phyloP scores from a whole-genome alignment of 2,329 filamentous ascomycete species.

The Epichloe coenophiala region DNA sequence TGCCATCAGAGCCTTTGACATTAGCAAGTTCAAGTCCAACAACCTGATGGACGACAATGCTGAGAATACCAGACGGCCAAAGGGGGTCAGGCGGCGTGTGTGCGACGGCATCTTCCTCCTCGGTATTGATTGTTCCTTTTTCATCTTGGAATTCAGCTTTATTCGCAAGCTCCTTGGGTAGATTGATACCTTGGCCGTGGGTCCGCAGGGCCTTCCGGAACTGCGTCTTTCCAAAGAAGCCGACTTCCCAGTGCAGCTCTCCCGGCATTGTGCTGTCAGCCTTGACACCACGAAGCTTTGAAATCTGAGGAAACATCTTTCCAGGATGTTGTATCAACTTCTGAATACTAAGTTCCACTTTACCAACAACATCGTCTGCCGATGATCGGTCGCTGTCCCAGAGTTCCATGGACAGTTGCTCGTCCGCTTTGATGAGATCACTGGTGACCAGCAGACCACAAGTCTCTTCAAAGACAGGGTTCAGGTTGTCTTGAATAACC shows the following conservation, averaged over 20 bases:
- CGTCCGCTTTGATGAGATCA: conserved; percentile 83
- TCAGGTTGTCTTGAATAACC: conserved; percentile 87
- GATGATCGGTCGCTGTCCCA: conserved; percentile 93
- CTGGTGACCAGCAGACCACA: conserved; percentile 75
- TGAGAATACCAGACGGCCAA: conserved; percentile 85
- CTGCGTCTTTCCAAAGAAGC: conserved; percentile 83
- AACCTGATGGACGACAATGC: conserved; percentile 82
- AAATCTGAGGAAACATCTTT: conserved; percentile 82
- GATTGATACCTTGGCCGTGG: conserved; percentile 67
- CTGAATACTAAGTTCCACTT: conserved; percentile 85
- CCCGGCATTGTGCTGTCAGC: conserved; percentile 83
- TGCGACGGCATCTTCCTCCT: conserved; percentile 68
- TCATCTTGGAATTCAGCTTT: conserved; percentile 73
- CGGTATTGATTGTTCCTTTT: conserved; percentile 57
- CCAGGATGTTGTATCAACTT: conserved; percentile 88
- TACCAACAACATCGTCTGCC: conserved; percentile 89
- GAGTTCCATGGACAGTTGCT: conserved; percentile 83
- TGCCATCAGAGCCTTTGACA: conserved; percentile 71
- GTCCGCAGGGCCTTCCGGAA: conserved; percentile 75
- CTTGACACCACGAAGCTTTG: conserved; percentile 69
- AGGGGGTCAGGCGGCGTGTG: conserved; percentile 91
- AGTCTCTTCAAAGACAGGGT: conserved; percentile 84
- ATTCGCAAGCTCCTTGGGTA: conserved; percentile 62
- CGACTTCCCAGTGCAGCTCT: conserved; percentile 89
- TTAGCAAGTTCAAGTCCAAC: conserved; percentile 90